Base-by-base conservation (phyloP, 805 yeast genomes). In the Starmerella geochares region DNA sequence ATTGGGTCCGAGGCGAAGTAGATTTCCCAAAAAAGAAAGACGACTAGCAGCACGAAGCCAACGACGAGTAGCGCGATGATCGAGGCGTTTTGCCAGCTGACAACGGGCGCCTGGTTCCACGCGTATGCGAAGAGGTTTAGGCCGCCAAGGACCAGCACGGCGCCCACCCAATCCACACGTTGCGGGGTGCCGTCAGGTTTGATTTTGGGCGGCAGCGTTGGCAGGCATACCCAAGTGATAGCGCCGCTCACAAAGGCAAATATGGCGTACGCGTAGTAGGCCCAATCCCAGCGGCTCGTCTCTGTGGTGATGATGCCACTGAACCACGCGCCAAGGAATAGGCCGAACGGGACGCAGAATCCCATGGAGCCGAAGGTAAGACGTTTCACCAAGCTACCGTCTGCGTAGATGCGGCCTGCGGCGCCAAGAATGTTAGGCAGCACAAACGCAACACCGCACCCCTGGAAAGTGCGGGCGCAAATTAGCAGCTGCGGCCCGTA, bases 31-130 rank as follows among this genome's bases (percentile, higher is more conserved):
- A 62, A 56, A 54, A 73, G 68, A 60, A 83, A 83, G 0, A 60
- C 68, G 2, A 63, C 56, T 9, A 82, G 57, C 7, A 67, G 53
- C 1, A 72, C 24, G 0, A 70, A 54, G 0, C 86, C 77, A 4
- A 81, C 60, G 1, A 80, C 67, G 25, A 82, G 64, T 11, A 83
- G 60, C 0, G 70, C 23, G 0, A 82, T 68, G 37, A 80, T 74
- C 55, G 82, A 83, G 0, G 80, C 72, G 1, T 60, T 61, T 10
- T 64, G 57, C 90, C 90, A 83, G 19, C 88, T 86, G 2, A 68
- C 80, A 4, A 75, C 71, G 0, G 90, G 85, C 2, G 83, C 90
- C 61, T 84, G 87, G 58, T 80, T 83, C 78, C 86, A 78, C 2
- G 77, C 77, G 60, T 83, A 78, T 56, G 80, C 82, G 61, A 84